phyloP scores from a whole-genome alignment of 305 asterid species.

The Fraxinus velutina region DNA sequence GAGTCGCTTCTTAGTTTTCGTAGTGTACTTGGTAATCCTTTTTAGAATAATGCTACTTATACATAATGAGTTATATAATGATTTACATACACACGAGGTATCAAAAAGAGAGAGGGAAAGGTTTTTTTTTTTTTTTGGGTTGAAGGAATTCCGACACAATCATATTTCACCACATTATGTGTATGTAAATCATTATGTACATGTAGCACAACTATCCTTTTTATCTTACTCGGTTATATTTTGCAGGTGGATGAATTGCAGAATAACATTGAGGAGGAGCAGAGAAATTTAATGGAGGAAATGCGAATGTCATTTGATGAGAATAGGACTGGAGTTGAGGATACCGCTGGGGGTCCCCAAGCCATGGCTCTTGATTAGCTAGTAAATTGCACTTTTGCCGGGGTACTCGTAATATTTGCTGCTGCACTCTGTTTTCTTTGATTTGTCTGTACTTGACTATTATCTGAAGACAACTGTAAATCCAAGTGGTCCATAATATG shows the following conservation, averaged over 20 bases:
- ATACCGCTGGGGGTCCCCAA: constrained; percentile 55
- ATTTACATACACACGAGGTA: background rate
- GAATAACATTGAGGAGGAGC: constrained; percentile 87
- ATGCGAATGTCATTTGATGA: constrained; percentile 67
- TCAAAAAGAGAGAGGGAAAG: background rate
- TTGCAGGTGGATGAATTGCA: constrained; percentile 90
- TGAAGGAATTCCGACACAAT: background rate
- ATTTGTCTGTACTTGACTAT: background rate
- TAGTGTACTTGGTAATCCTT: background rate
- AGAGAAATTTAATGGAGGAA: constrained; percentile 77
- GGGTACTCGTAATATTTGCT: constrained; percentile 5
- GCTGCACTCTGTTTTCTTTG: background rate
- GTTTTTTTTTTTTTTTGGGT: background rate
- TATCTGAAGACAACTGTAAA: background rate
- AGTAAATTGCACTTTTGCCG: constrained; percentile 16
- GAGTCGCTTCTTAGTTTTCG: background rate
- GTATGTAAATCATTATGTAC: background rate
- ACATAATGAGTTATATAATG: background rate
- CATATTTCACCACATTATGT: background rate
- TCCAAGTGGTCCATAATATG: background rate
- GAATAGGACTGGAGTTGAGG: constrained; percentile 55
- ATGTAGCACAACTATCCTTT: background rate
- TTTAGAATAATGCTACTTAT: background rate
- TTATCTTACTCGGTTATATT: constrained; percentile 14
- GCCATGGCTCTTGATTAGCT: constrained; percentile 74